Base-by-base conservation (phyloP, 2,329 filamentous ascomycete species). In the Trichophyton simii region DNA sequence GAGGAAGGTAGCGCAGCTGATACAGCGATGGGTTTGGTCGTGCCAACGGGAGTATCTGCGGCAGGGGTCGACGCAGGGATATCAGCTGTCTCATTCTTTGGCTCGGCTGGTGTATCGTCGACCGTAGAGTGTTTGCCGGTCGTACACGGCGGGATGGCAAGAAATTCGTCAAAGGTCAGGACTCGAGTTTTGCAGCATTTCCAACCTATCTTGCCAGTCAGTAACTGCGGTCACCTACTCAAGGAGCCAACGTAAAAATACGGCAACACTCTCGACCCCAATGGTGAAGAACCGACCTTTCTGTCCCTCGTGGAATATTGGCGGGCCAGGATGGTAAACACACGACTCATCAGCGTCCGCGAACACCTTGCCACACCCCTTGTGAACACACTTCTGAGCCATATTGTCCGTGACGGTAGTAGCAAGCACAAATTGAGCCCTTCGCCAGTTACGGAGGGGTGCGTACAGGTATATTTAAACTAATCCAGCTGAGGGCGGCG, bases 121-220 rank as follows among this genome's bases (percentile, higher is more conserved):
- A 94, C 88, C 11, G 89, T 91, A 63, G 89, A 94, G 79, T 99
- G 94, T 69, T 87, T 91, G 70, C 94, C 94, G 11, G 86, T 88
- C 28, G 94, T 96, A 81, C 94, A 99, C 42, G 94, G 92, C 58
- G 88, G 80, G 68, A 99, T 97, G 63, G 80, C 75, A 75, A 99
- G 89, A 80, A 99, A 99, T 77, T 99, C 94, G 77, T 99, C 94
- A 73, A 99, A 99, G 63, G 91, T 96, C 69, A 99, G 81, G 69
- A 97, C 91, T 70, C 94, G 88, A 62, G 91, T 87, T 78, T 96
- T 97, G 83, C 94, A 99, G 80, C 94, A 99, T 79, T 95, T 95
- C 92, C 94, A 97, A 72, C 94, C 92, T 96, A 70, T 31, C 8
- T 18, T 9, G 7, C 28, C n/a, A 28, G n/a, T n/a, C 4, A 36